These are phyloP conservation scores for Cryphonectria japonica DNA, from an alignment of 2,329 filamentous ascomycete species.

Conservation along the genomic window DNA sequence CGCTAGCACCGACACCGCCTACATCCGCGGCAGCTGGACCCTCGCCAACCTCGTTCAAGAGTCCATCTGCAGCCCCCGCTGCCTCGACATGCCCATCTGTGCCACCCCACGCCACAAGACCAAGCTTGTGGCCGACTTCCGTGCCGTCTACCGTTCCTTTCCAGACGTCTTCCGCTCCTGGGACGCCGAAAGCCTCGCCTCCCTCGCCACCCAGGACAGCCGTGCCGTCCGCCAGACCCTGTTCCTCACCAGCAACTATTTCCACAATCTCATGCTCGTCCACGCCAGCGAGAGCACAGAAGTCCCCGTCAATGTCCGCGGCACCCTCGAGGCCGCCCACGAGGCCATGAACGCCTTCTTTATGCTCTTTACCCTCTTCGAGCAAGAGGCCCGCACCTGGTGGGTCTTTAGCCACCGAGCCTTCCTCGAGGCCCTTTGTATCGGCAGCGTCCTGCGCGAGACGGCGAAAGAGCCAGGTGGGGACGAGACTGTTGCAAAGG, in stretches of 20 bases:
- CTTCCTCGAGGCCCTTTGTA: constrained; percentile 75
- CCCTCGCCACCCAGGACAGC: constrained; percentile 62
- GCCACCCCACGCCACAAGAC: constrained; percentile 70
- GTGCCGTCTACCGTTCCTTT: constrained; percentile 72
- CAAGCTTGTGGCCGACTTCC: constrained; percentile 71
- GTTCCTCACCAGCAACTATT: constrained; percentile 81
- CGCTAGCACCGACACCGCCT: constrained; percentile 68
- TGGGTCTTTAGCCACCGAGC: constrained; percentile 84
- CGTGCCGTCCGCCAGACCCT: constrained; percentile 74
- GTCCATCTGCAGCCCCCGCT: constrained; percentile 74
- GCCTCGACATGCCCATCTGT: constrained; percentile 73
- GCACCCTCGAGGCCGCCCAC: constrained; percentile 74
- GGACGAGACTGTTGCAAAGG: constrained; percentile 51
- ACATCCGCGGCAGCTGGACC: constrained; percentile 78
- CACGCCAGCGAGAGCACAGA: constrained; percentile 71
- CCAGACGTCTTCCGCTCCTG: constrained; percentile 72
- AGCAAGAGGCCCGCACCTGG: constrained; percentile 76
- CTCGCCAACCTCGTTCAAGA: constrained; percentile 79
- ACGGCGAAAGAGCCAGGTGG: constrained; percentile 50
- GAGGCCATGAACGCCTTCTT: constrained; percentile 77
- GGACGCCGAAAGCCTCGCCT: constrained; percentile 62
- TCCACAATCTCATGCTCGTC: constrained; percentile 80
- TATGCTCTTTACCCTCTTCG: constrained; percentile 69
- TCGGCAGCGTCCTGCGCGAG: constrained; percentile 63
- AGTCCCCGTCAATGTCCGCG: constrained; percentile 67